Evolutionary conservation across 2,329 filamentous ascomycete species (phyloP), one percentile per base, ranked within the genome.

Genomic region (Colletotrichum sp.): DNA sequence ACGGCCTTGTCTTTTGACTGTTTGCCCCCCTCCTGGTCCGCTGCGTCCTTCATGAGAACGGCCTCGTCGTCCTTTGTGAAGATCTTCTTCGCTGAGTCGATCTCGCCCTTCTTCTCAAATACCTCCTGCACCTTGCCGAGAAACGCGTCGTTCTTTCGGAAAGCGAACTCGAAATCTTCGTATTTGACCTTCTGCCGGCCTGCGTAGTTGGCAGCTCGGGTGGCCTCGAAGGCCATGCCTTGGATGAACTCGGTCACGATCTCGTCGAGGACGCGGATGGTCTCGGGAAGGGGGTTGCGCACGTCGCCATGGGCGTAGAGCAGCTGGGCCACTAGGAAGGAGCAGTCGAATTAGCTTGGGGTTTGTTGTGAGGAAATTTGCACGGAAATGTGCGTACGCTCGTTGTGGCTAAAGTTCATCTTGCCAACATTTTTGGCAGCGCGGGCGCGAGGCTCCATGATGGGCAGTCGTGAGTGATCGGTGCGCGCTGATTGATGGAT

Each of bases 181-280:
- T 98, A 95, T 84, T 99, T 99, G 86, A 99, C 96, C 87, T 99
- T 99, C 81, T 98, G 95, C 3, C 97, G 94, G 1, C 96, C 94
- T 4, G 94, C 93, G 84, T 98, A 95, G 83, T 95, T 93, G 1
- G 97, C 97, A 69, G 94, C 93, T 60, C 95, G 92, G 6, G 96
- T 95, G 6, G 97, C 96, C 82, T 95, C 94, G 87, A 98, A 97
- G 85, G 95, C 96, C 70, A 97, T 93, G 83, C 97, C 95, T 83
- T 98, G 95, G 83, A 98, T 95, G 88, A 98, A 98, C 87, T 98
- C 97, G 77, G 96, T 98, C 76, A 98, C 92, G 80, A 98, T 96
- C 86, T 98, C 96, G 88, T 98, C 97, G 66, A 98, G 93, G 67
- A 96, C 91, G 77, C 94, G 93, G 76, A 98, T 90, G 12, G 96